phyloP scores from a whole-genome alignment of 345 rosid genomes.

The Moricandia arvensis region DNA sequence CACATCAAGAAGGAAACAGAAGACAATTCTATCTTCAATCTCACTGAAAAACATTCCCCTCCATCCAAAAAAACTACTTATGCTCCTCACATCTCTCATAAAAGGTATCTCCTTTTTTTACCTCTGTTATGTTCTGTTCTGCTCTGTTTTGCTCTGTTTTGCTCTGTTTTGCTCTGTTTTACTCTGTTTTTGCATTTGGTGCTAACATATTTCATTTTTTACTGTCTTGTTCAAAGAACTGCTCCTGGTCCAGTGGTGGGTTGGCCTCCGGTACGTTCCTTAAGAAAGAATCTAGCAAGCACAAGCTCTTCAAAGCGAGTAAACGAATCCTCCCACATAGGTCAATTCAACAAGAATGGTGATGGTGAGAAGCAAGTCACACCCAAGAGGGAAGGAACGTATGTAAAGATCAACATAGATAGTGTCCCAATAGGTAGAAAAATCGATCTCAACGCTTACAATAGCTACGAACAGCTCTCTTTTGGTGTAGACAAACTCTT shows the following conservation, averaged over 20 bases:
- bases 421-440: slow-evolving; percentile 96
- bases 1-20: slow-evolving; percentile 39
- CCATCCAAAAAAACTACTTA: slow-evolving; percentile 27
- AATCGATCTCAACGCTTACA: slow-evolving; percentile 79
- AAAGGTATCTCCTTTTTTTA: slow-evolving; percentile 38
- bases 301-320: slow-evolving; percentile 58
- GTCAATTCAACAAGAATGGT: slow-evolving; percentile 39
- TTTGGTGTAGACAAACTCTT: slow-evolving; percentile 89
- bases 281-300: slow-evolving; percentile 81
- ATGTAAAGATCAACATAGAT: slow-evolving; percentile 97
- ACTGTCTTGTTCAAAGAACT: slow-evolving; percentile 44
- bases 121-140: slow-evolving; percentile 17
- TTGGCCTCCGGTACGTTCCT: slow-evolving; percentile 97
- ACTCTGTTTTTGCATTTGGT: background rate
- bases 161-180: slow-evolving; percentile 1
- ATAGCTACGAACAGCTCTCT: slow-evolving; percentile 82
- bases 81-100: slow-evolving; percentile 39
- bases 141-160: background rate
- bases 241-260: slow-evolving; percentile 98
- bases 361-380: slow-evolving; percentile 34
- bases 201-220: slow-evolving; percentile 4
- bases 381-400: slow-evolving; percentile 47
- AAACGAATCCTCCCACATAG: slow-evolving; percentile 45
- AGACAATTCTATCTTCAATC: slow-evolving; percentile 41
- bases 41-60: slow-evolving; percentile 41